phyloP scores from a whole-genome alignment of 768 basidiomycete genomes.

The Nidularia sp. region DNA sequence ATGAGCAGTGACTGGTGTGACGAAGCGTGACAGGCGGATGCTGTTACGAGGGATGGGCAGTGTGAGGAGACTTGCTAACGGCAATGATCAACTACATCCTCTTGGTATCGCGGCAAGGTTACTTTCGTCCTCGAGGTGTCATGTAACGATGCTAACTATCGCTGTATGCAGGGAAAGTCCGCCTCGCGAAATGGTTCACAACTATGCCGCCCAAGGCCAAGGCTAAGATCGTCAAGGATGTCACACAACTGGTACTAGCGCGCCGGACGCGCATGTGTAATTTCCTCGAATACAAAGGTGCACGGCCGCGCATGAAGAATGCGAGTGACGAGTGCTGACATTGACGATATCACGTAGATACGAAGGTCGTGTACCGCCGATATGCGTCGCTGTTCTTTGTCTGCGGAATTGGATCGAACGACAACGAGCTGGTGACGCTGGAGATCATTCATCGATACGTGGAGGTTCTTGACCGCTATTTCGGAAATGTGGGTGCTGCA shows the following conservation, averaged over 20 bases:
- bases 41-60: neutral
- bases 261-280: constrained; percentile 98
- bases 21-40: neutral
- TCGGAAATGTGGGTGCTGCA: constrained; percentile 71
- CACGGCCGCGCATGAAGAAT: constrained; percentile 11
- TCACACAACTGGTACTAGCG: constrained; percentile 94
- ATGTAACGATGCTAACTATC: neutral
- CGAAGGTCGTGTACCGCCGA: constrained; percentile 91
- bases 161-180: constrained; percentile 76
- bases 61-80: neutral
- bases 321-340: neutral
- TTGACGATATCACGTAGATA: constrained; percentile 38
- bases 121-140: constrained; percentile 14
- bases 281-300: constrained; percentile 98
- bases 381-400: constrained; percentile 98
- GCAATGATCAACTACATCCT: constrained; percentile 95
- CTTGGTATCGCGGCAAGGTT: constrained; percentile 94
- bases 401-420: constrained; percentile 75
- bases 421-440: constrained; percentile 92
- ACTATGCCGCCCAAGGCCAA: constrained; percentile 89
- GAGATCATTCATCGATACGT: constrained; percentile 97
- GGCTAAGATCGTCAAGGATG: constrained; percentile 98
- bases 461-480: constrained; percentile 89
- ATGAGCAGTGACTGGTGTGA: neutral
- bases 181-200: constrained; percentile 97